Evolutionary conservation across 2,329 filamentous ascomycete genomes (phyloP).

Genomic region (Penicillium sp.): DNA sequence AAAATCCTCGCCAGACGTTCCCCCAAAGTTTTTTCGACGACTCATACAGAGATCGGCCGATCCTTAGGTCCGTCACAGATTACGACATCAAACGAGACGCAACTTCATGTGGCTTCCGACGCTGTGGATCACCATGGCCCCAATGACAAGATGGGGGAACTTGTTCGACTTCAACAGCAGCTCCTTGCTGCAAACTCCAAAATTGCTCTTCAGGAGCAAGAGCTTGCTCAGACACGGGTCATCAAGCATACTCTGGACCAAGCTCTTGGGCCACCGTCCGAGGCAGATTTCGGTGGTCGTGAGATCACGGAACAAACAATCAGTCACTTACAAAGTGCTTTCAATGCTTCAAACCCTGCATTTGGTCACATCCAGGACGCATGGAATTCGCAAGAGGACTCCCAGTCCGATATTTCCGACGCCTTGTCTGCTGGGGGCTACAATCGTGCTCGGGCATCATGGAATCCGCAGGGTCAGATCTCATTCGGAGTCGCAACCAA

Average conservation of each 20-base stretch:
- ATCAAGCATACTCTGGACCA: slow-evolving; percentile 64
- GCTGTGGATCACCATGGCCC: slow-evolving; percentile 10
- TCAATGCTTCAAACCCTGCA: slow-evolving; percentile 51
- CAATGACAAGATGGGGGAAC: slow-evolving; percentile 46
- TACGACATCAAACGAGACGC: slow-evolving; percentile 15
- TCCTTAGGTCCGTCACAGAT: slow-evolving; percentile 18
- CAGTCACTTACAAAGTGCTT: slow-evolving; percentile 51
- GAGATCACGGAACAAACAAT: slow-evolving; percentile 55
- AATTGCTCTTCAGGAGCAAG: slow-evolving; percentile 61
- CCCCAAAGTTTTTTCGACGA: slow-evolving; percentile 28
- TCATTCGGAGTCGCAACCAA: slow-evolving; percentile 29
- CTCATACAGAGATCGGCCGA: slow-evolving; percentile 23
- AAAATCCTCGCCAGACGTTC: slow-evolving; percentile 52
- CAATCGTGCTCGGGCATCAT: slow-evolving; percentile 38
- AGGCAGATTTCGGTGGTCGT: slow-evolving; percentile 50
- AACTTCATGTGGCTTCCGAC: slow-evolving; percentile 11
- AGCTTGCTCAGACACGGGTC: slow-evolving; percentile 60
- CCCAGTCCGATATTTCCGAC: slow-evolving; percentile 47
- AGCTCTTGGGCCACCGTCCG: slow-evolving; percentile 55
- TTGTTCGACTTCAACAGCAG: slow-evolving; percentile 57
- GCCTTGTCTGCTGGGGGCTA: slow-evolving; percentile 43
- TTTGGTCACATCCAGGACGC: slow-evolving; percentile 43
- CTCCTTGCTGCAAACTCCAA: slow-evolving; percentile 58
- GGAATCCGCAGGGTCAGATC: slow-evolving; percentile 27
- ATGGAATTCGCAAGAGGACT: slow-evolving; percentile 47